Conservation (phyloP, 2,329 filamentous ascomycete species). For the Verticillium dahliae region DNA sequence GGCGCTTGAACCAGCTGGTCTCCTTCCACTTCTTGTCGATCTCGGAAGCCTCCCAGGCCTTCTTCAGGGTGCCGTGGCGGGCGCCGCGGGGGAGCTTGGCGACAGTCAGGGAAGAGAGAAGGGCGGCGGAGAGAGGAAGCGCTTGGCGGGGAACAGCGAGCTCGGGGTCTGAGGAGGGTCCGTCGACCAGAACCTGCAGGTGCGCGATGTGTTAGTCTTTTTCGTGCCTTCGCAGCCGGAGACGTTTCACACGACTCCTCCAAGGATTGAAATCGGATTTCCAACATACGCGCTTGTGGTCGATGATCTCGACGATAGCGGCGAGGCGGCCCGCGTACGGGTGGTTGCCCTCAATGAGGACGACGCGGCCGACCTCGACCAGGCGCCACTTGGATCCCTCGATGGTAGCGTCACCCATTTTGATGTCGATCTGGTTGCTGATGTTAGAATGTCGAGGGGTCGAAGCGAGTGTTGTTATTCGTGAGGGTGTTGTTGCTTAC, state of each 20-base stretch:
- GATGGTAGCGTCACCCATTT: conserved; percentile 79
- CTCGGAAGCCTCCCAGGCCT: conserved; percentile 83
- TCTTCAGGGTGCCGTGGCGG: conserved; percentile 76
- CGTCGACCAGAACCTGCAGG: conserved; percentile 85
- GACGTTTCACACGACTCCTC: background rate
- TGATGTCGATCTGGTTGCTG: conserved; percentile 49
- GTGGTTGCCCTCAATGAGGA: conserved; percentile 77
- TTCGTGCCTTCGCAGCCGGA: background rate
- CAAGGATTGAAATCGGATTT: background rate
- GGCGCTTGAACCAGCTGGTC: conserved; percentile 92
- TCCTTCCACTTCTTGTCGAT: conserved; percentile 91
- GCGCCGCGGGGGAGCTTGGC: conserved; percentile 78
- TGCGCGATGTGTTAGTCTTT: background rate
- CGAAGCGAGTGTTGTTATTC: conserved; percentile 15
- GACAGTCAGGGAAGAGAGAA: conserved; percentile 86
- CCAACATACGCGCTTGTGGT: conserved; percentile 97
- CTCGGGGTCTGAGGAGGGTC: conserved; percentile 75
- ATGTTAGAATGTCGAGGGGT: conserved; percentile 15
- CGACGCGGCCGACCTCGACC: conserved; percentile 97
- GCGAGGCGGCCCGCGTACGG: conserved; percentile 81
- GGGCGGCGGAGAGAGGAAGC: conserved; percentile 71
- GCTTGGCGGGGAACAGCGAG: conserved; percentile 82
- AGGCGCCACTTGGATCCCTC: conserved; percentile 84
- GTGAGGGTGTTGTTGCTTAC: conserved; percentile 1
- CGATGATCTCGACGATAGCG: conserved; percentile 97